Evolutionary conservation across 352 stramenopile species (phyloP), one percentile per base, ranked within the genome.

Genomic region (Phytophthora fragariae): DNA sequence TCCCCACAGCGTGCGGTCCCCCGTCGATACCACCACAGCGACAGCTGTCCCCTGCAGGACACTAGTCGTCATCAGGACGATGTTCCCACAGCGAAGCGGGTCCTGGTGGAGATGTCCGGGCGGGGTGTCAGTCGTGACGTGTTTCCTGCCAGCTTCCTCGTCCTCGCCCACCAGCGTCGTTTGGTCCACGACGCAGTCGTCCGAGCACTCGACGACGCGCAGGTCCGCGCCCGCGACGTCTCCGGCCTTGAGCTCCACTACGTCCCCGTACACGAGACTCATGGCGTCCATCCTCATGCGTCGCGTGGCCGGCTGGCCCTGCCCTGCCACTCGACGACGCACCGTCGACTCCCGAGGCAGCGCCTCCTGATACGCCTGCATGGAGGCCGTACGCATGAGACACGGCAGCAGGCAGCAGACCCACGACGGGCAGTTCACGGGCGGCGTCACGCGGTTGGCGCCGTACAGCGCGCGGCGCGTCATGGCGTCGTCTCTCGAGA

Each of bases 381-480:
- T 98, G 53, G 88, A 94, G 15, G 87, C 71, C 19, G 95, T 93
- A 57, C 92, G 89, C 66, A 97, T 88, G 37, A 99, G 92, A 79
- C 95, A 98, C 8, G 97, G 95, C 57, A 99, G 76, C 60, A 99
- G 65, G 66, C 92, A 98, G 73, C 97, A 99, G 17, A 98, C 73
- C 95, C 94, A 98, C 44, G 92, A 94, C 6, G 97, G 97, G 68
- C 95, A 98, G 70, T 98, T 90, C 3, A 98, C 84, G 1, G 97
- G 97, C 39, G 93, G 92, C 49, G 86, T 89, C 61, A 98, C 88
- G 47, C 88, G 82, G 76, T 99, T 99, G 41, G 94, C 80, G 31
- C 92, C 93, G 76, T 92, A 90, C 21, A 93, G 64, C 17, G 73
- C 53, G 27, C 86, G 85, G 2, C 89, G 82, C 49, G 82, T 79